Conservation (phyloP, 1,139 yeast genomes). For the Hyphopichia pseudoburtonii region DNA sequence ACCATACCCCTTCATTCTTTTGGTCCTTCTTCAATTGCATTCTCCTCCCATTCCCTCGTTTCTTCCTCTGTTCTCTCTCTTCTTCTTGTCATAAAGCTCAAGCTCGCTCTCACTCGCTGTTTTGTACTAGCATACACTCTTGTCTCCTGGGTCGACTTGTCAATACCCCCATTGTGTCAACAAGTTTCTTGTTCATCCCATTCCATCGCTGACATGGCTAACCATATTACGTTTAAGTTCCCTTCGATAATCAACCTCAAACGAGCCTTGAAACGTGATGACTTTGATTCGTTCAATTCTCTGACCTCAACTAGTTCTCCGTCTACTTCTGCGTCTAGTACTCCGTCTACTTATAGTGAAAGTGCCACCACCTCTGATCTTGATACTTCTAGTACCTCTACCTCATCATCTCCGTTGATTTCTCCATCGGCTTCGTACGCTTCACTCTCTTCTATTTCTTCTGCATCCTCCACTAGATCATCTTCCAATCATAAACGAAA, state of each 20-base stretch:
- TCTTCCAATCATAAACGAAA: not conserved
- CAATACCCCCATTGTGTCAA: too few relatives aligned
- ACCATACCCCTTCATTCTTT: too few relatives aligned
- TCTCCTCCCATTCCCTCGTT: not conserved
- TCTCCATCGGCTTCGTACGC: not conserved
- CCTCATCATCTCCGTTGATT: not conserved
- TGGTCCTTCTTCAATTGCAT: too few relatives aligned
- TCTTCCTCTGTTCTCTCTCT: not conserved
- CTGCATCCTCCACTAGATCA: not conserved
- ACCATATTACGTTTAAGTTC: conserved; percentile 1
- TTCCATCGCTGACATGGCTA: not conserved
- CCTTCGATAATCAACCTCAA: not conserved
- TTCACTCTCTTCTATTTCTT: not conserved
- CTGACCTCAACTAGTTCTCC: not conserved
- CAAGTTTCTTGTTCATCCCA: not conserved
- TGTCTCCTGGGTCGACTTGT: not conserved
- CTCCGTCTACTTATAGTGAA: too few relatives aligned
- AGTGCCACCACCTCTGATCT: not conserved
- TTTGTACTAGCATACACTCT: too few relatives aligned
- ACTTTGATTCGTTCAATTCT: not conserved
- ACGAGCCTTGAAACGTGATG: not conserved
- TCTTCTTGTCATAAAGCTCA: too few relatives aligned
- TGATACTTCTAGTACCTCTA: not conserved
- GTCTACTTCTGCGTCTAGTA: not conserved
- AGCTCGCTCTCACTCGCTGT: too few relatives aligned